Evolutionary conservation across 768 basidiomycete species (phyloP).

Genomic region (Lactarius sp.): DNA sequence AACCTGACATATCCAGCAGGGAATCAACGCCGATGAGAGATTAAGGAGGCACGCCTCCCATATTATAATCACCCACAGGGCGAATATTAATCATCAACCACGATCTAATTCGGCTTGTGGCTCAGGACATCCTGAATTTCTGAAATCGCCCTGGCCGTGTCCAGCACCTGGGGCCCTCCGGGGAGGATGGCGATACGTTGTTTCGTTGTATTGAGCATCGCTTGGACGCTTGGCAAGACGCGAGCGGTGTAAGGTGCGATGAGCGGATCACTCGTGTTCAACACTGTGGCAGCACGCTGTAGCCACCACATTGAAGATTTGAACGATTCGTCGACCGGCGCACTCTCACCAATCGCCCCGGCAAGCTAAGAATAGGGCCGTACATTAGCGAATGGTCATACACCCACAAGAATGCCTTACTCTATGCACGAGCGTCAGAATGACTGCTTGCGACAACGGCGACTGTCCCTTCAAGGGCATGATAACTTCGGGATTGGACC

Average conservation of each 20-base stretch:
- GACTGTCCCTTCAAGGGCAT: constrained; percentile 69
- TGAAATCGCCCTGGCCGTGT: constrained; percentile 62
- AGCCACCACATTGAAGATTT: constrained; percentile 85
- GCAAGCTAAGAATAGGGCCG: constrained; percentile 48
- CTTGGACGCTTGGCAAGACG: constrained; percentile 74
- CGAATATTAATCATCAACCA: constrained; percentile 2
- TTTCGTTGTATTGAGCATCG: constrained; percentile 70
- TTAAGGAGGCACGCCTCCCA: constrained; percentile 18
- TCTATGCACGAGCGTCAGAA: constrained; percentile 77
- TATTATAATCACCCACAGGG: constrained; percentile 16
- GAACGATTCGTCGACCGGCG: constrained; percentile 75
- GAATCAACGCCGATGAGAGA: constrained; percentile 21
- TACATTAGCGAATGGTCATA: neutral
- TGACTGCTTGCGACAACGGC: constrained; percentile 77
- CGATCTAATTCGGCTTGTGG: constrained; percentile 35
- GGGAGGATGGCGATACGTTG: constrained; percentile 76
- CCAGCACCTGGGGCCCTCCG: constrained; percentile 59
- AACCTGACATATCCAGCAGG: constrained; percentile 20
- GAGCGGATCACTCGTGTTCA: constrained; percentile 75
- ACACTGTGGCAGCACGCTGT: constrained; percentile 63
- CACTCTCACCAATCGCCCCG: constrained; percentile 65
- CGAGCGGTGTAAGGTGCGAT: constrained; percentile 79
- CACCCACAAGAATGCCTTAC: constrained; percentile 41
- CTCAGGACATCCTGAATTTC: constrained; percentile 71
- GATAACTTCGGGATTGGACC: constrained; percentile 72